phyloP scores from a whole-genome alignment of 768 basidiomycete genomes.

The Trametes cingulata region DNA sequence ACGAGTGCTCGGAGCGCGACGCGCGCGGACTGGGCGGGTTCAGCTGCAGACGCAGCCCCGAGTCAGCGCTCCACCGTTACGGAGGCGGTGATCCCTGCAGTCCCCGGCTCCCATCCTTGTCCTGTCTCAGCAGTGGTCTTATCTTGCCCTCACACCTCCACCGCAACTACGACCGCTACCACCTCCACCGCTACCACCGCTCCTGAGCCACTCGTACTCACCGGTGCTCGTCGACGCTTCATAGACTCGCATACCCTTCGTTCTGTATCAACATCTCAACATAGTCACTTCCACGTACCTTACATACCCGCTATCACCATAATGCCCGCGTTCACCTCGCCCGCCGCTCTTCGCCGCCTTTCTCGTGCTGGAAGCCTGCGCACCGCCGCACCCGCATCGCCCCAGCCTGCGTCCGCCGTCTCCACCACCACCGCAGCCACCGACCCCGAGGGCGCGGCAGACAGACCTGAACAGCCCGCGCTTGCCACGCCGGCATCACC shows the following conservation, averaged over 20 bases:
- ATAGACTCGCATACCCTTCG: neutral
- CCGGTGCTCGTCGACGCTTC: too few relatives aligned
- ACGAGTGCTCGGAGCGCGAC: neutral
- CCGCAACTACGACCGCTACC: neutral
- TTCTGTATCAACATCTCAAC: neutral
- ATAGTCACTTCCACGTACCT: neutral
- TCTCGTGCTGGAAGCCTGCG: conserved; percentile 5
- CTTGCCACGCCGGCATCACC: neutral
- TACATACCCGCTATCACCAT: neutral
- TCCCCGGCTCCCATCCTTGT: conserved; percentile 1
- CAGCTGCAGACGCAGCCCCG: neutral
- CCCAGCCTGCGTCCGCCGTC: neutral
- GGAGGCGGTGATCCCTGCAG: conserved; percentile 1
- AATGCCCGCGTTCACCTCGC: conserved; percentile 18
- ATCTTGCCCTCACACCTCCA: conserved; percentile 10
- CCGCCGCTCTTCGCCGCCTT: conserved; percentile 16
- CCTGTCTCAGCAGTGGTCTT: conserved; percentile 2
- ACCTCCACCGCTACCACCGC: neutral
- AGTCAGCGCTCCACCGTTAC: conserved; percentile 15
- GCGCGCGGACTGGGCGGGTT: conserved; percentile 1
- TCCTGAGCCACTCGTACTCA: neutral
- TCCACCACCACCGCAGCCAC: neutral
- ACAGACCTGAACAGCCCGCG: neutral
- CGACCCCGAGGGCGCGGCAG: neutral
- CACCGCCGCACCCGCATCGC: neutral